Base-by-base conservation (phyloP, 805 yeast genomes). In the Kodamaea lidongshanica region DNA sequence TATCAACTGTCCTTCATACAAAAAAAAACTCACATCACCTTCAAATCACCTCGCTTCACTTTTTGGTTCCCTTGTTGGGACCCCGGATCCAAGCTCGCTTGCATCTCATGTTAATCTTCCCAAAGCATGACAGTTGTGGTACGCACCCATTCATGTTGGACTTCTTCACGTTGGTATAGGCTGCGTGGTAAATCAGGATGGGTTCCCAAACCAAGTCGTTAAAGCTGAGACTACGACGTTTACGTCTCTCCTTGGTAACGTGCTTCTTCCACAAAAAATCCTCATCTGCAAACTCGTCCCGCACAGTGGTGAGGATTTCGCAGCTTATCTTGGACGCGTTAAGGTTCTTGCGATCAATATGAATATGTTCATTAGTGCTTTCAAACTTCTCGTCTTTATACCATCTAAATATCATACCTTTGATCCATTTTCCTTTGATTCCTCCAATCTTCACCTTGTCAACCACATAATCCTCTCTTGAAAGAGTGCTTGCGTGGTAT, bases 61-160 rank as follows among this genome's bases (percentile, higher is more conserved):
- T 27, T 13, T 19, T 18, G 27, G 7, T 27, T 13, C 25, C 20
- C 31, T 21, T 30, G 23, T 40, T 35, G 9, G 40, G 53, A 10
- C 43, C 41, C 20, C 67, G 45, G 3, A 45, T 39, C 68, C 68
- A 61, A 5, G 68, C 68, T 14, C 61, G 37, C 23, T 54, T 56
- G 19, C 38, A 42, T 30, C 68, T 42, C 68, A 61, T 61, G 37
- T 59, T 61, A 21, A 61, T 53, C 24, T 48, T 52, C 5, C 68
- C 68, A 35, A 61, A 61, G 36, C 67, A 58, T 3, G 62, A 57
- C 9, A 39, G 34, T 10, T 22, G 24, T 2, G 67, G 65, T 8
- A 57, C 44, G 16, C 39, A 35, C 23, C 46, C 51, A 17, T 42
- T 46, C 31, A 52, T 56, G 26, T 49, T 48, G n/a, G 58, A 42